Base-by-base conservation (phyloP, 768 basidiomycete species). In the Hericium rajendrae region DNA sequence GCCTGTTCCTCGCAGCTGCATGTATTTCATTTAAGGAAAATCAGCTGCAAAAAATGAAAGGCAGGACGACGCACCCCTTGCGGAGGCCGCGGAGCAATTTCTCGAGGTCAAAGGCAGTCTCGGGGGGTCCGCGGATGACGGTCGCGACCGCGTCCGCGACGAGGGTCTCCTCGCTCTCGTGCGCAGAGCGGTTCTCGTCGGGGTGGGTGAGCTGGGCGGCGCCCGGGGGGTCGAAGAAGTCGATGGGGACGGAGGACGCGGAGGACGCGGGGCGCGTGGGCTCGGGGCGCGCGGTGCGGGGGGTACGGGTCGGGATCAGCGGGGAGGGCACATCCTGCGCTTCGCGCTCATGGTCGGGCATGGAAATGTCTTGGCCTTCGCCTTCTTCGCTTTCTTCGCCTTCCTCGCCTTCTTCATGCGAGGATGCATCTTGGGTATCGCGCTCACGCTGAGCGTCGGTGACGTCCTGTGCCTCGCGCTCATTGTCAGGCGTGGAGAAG, bases 171-270 rank as follows among this genome's bases (percentile, higher is more conserved):
- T 24, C 24, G 16, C 20, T 16, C 11, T 18, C 49, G 20, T 28
- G 15, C n/a, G n/a, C n/a, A 18, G n/a, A 20, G 43, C 2, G 43
- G 43, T 10, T 46, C n/a, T n/a, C n/a, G 16, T 5, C 20, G 4
- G 43, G 15, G 26, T 28, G 24, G 3, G 6, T 9, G 49, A 82
- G 71, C 50, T 71, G 63, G 4, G 60, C 63, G 40, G 79, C 75
- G 8, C 82, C 83, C 28, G 62, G 59, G 0, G 77, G 82, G 65
- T 85, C 81, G 62, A 84, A 83, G 62, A 73, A 75, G 52, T 75
- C 76, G 32, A 79, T 56, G 43, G 71, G 67, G 4, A 79, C 74
- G 53, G 64, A 70, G 52, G 71, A 76, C 22, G 13, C 61, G 32
- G 57, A 55, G 0, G 66, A 24, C 32, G 32, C 6, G 8, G 4